Conservation (phyloP, 306 rosid species). For the Sesbania bispinosa region DNA sequence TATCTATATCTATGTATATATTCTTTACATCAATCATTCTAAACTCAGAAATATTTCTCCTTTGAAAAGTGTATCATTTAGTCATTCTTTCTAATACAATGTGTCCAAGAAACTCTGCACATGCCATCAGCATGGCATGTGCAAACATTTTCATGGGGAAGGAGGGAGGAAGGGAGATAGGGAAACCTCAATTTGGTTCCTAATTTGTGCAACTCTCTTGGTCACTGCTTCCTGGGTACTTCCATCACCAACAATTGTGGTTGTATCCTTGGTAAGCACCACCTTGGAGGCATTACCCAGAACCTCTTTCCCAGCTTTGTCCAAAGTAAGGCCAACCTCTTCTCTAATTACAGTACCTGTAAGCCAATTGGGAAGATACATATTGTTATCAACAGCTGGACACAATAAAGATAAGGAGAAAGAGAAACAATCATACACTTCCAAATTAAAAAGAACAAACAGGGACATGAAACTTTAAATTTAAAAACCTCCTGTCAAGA, state of each 20-base stretch:
- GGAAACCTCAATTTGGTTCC: constrained; percentile 75
- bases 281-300: constrained; percentile 89
- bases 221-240: constrained; percentile 91
- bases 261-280: constrained; percentile 90
- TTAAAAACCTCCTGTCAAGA: constrained; percentile 79
- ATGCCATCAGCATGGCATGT: background rate
- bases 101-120: background rate
- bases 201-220: constrained; percentile 92
- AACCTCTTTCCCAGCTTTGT: constrained; percentile 93
- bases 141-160: background rate
- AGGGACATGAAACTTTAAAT: background rate
- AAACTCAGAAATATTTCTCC: background rate
- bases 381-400: background rate
- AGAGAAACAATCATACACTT: background rate
- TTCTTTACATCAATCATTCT: background rate
- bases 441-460: background rate
- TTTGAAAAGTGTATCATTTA: background rate
- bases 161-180: background rate
- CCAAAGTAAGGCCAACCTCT: constrained; percentile 89
- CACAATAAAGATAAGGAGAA: background rate
- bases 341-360: constrained; percentile 93
- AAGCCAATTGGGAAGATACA: constrained; percentile 2
- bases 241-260: constrained; percentile 96
- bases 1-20: background rate
- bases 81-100: background rate